phyloP scores from a whole-genome alignment of 192 early-diverging fungal species.

The Mortierella alpina region DNA sequence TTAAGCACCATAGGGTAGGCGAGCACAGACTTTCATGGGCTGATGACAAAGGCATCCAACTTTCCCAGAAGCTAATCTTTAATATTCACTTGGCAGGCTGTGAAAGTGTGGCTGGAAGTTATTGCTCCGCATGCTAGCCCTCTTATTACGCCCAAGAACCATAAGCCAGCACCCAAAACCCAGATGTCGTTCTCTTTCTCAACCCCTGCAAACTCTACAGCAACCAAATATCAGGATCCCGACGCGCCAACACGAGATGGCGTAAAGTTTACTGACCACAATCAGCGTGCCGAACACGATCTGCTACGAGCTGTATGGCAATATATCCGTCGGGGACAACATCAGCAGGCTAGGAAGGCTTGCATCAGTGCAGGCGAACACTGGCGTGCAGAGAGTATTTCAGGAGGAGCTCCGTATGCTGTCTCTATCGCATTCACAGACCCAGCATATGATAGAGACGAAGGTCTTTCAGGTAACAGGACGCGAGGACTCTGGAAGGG shows the following conservation, averaged over 20 bases:
- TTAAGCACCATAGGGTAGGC: constrained; percentile 35
- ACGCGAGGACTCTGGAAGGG: constrained; percentile 77
- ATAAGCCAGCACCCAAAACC: neutral
- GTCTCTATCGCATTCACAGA: constrained; percentile 34
- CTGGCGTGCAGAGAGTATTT: constrained; percentile 84
- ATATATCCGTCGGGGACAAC: constrained; percentile 80
- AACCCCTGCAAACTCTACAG: neutral
- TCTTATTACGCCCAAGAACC: constrained; percentile 5
- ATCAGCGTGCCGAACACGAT: constrained; percentile 57
- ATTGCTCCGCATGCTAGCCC: constrained; percentile 24
- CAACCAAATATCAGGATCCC: constrained; percentile 23
- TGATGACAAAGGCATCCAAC: too few relatives aligned
- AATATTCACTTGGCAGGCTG: constrained; percentile 17
- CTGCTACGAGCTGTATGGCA: constrained; percentile 77
- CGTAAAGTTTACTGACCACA: constrained; percentile 20
- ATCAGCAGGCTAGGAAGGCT: constrained; percentile 73
- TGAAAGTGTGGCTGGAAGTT: constrained; percentile 42
- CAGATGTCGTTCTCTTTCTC: constrained; percentile 10
- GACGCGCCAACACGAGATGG: constrained; percentile 39
- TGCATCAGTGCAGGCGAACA: constrained; percentile 79
- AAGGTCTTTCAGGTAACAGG: constrained; percentile 60
- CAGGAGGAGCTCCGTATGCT: constrained; percentile 64
- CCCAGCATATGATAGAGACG: constrained; percentile 37
- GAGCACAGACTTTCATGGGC: neutral
- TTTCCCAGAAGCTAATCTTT: neutral